These are phyloP conservation scores for Trichosporon ovoides DNA, from an alignment of 1,284 basidiomycete species.

Conservation along the genomic window DNA sequence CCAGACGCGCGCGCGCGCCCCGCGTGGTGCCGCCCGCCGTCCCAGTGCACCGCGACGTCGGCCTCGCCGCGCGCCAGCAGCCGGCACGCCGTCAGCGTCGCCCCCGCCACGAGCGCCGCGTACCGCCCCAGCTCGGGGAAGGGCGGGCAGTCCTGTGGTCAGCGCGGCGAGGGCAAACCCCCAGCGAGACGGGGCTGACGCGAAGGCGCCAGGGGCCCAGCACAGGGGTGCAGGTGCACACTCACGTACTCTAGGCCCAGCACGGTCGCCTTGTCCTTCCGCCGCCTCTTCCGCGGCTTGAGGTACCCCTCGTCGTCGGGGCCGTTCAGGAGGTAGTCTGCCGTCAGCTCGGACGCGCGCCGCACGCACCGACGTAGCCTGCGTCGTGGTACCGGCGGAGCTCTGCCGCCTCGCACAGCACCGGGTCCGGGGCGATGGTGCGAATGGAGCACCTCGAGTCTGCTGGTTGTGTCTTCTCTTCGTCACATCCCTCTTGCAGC, in stretches of 20 bases:
- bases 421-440: slow-evolving; percentile 29
- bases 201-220: too few relatives aligned
- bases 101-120: slow-evolving; percentile 66
- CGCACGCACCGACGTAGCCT: slow-evolving; percentile 44
- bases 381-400: slow-evolving; percentile 49
- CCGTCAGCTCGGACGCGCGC: not conserved
- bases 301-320: slow-evolving; percentile 11
- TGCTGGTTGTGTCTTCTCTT: too few relatives aligned
- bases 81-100: slow-evolving; percentile 65
- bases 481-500: too few relatives aligned
- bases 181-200: too few relatives aligned
- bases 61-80: slow-evolving; percentile 55
- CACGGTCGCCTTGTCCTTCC: slow-evolving; percentile 47
- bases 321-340: slow-evolving; percentile 21
- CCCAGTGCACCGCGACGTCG: slow-evolving; percentile 73
- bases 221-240: slow-evolving; percentile 10
- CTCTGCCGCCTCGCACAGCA: slow-evolving; percentile 32
- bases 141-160: slow-evolving; percentile 67
- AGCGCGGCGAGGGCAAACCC: too few relatives aligned
- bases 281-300: slow-evolving; percentile 22
- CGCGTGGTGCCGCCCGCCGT: slow-evolving; percentile 59
- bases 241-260: slow-evolving; percentile 63
- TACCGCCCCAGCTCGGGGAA: slow-evolving; percentile 69
- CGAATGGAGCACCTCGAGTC: not conserved
- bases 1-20: slow-evolving; percentile 67